phyloP scores from a whole-genome alignment of 1,139 yeast species.

The Wickerhamomyces sp. region DNA sequence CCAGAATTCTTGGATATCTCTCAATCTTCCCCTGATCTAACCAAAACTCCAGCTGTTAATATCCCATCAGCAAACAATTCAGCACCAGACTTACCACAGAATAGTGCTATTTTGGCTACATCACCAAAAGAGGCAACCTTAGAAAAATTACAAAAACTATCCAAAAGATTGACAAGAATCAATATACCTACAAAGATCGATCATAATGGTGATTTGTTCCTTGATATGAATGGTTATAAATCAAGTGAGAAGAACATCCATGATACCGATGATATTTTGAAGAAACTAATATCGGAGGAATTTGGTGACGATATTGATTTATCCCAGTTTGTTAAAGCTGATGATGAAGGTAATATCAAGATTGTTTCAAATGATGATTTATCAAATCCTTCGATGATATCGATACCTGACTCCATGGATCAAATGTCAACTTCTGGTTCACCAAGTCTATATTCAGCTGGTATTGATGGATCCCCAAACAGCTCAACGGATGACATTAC shows the following conservation, averaged over 20 bases:
- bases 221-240: conserved; percentile 96
- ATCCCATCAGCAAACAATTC: conserved; percentile 7
- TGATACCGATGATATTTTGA: conserved; percentile 65
- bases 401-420: conserved; percentile 6
- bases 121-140: conserved; percentile 40
- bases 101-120: conserved; percentile 15
- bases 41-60: conserved; percentile 5
- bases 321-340: conserved; percentile 49
- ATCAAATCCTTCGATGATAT: conserved; percentile 2
- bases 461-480: too few relatives aligned
- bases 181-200: conserved; percentile 89
- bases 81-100: conserved; percentile 10
- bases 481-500: conserved; percentile 14
- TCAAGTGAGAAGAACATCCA: conserved; percentile 73
- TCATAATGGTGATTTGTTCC: conserved; percentile 82
- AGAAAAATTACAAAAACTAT: conserved; percentile 64
- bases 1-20: conserved; percentile 51
- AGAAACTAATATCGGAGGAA: conserved; percentile 67
- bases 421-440: conserved; percentile 4
- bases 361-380: conserved; percentile 39
- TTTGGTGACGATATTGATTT: conserved; percentile 51
- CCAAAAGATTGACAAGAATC: conserved; percentile 58
- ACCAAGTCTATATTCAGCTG: too few relatives aligned
- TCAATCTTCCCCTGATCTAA: conserved; percentile 17
- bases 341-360: conserved; percentile 68